Conservation (phyloP, 1,284 basidiomycete genomes). For the Farysia itapuensis region DNA sequence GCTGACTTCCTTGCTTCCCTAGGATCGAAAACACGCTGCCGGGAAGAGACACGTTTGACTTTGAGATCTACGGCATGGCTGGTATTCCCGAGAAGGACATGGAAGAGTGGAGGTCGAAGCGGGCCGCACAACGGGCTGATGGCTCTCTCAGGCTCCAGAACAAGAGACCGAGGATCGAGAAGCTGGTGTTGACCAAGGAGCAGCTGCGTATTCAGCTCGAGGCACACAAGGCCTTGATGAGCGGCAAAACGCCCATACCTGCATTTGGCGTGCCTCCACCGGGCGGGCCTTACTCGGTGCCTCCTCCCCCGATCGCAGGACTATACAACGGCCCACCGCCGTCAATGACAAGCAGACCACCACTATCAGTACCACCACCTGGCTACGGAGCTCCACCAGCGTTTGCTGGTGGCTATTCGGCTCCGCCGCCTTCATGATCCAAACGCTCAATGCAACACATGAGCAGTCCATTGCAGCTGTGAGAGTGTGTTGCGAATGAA, state of each 20-base stretch:
- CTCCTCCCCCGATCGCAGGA: conserved; percentile 16
- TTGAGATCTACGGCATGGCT: conserved; percentile 99
- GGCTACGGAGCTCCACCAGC: conserved; percentile 12
- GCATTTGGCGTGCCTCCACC: conserved; percentile 11
- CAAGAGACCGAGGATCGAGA: conserved; percentile 82
- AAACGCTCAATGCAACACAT: background rate
- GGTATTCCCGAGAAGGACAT: conserved; percentile 92
- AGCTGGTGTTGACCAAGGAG: conserved; percentile 70
- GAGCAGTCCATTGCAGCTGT: too few species aligned
- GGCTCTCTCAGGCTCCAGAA: conserved; percentile 63
- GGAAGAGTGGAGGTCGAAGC: conserved; percentile 87
- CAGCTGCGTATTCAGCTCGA: conserved; percentile 81
- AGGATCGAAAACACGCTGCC: conserved; percentile 95
- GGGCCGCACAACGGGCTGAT: conserved; percentile 34
- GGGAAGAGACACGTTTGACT: conserved; percentile 93
- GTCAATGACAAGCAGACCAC: too few species aligned
- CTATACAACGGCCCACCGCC: background rate
- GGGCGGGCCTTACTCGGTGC: conserved; percentile 20
- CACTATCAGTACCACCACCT: conserved; percentile 11
- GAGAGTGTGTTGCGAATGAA: too few species aligned
- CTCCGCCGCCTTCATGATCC: background rate
- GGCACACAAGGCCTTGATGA: conserved; percentile 91
- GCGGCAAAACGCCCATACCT: conserved; percentile 62
- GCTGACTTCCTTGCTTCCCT: background rate
- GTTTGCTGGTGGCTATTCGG: too few species aligned